Percentiles rank a stretch among this genome's conserved stretches.
phyloP scores from a whole-genome alignment of 129 eudicot species.

The Silybum marianum region DNA sequence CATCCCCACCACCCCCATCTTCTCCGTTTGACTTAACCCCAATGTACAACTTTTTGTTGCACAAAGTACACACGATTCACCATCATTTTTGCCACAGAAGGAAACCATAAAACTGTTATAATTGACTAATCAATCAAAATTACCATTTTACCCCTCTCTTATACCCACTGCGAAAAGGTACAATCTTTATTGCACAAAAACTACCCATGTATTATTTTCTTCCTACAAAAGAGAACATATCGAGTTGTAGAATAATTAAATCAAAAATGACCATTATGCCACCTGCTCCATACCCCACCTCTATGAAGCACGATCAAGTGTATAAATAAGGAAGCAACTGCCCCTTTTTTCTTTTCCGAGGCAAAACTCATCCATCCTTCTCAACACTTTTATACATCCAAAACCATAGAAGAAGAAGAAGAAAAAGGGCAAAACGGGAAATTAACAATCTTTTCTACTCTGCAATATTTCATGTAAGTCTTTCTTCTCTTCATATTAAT shows the following conservation, averaged over 20 bases:
- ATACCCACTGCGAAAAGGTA: neutral
- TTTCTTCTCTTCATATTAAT: neutral
- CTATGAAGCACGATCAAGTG: neutral
- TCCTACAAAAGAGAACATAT: neutral
- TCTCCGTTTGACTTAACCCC: neutral
- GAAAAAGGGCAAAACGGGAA: conserved; percentile 27
- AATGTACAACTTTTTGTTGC: neutral
- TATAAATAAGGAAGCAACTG: conserved; percentile 52
- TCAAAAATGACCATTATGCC: conserved; percentile 15
- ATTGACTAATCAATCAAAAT: conserved; percentile 8
- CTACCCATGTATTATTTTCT: neutral
- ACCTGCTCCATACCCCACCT: conserved; percentile 36
- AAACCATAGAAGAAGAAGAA: conserved; percentile 2
- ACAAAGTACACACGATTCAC: neutral
- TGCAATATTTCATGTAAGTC: conserved; percentile 29
- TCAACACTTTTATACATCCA: conserved; percentile 12
- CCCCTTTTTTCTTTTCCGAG: conserved; percentile 66
- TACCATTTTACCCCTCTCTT: conserved; percentile 6
- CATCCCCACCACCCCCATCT: neutral
- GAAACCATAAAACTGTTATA: neutral
- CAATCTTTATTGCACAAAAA: conserved; percentile 3
- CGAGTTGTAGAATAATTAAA: neutral
- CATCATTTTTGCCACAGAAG: neutral
- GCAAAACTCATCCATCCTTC: conserved; percentile 37
- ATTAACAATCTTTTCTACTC: conserved; percentile 8